Evolutionary conservation across 192 early-diverging fungal genomes (phyloP).

Genomic region (Umbelopsis ramanniana): DNA sequence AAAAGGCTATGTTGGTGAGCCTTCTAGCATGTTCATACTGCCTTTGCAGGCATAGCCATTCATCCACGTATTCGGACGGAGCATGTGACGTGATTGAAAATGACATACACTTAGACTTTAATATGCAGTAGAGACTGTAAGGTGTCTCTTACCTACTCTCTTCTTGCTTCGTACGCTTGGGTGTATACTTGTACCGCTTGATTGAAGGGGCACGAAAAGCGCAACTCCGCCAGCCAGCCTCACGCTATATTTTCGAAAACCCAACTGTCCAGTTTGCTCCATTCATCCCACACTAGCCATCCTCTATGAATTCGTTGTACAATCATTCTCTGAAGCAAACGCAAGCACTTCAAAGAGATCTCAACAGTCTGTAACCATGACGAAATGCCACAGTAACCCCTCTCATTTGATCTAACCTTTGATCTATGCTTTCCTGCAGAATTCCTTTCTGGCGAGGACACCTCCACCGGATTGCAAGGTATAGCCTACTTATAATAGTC

Average conservation of each 20-base stretch:
- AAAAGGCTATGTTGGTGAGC: too few species aligned
- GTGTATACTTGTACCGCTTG: neutral
- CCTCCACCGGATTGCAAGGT: slow-evolving; percentile 64
- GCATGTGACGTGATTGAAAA: neutral
- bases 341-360: slow-evolving; percentile 51
- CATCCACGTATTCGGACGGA: neutral
- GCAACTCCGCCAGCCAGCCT: neutral
- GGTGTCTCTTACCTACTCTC: neutral
- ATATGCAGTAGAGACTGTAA: neutral
- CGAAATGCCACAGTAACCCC: too few species aligned
- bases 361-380: slow-evolving; percentile 40
- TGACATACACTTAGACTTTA: neutral
- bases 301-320: slow-evolving; percentile 56
- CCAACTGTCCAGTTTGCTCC: neutral
- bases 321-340: slow-evolving; percentile 64
- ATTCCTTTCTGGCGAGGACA: slow-evolving; percentile 58
- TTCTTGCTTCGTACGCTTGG: neutral
- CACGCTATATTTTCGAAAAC: neutral
- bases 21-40: too few species aligned
- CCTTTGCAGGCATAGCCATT: neutral
- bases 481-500: neutral
- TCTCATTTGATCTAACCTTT: neutral
- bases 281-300: slow-evolving; percentile 24
- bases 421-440: slow-evolving; percentile 20
- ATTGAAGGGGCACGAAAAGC: neutral